Percentiles rank a stretch among this genome's conserved stretches.
Evolutionary conservation across 495 filamentous ascomycete species (phyloP).

Genomic region (Copromyces sp.): DNA sequence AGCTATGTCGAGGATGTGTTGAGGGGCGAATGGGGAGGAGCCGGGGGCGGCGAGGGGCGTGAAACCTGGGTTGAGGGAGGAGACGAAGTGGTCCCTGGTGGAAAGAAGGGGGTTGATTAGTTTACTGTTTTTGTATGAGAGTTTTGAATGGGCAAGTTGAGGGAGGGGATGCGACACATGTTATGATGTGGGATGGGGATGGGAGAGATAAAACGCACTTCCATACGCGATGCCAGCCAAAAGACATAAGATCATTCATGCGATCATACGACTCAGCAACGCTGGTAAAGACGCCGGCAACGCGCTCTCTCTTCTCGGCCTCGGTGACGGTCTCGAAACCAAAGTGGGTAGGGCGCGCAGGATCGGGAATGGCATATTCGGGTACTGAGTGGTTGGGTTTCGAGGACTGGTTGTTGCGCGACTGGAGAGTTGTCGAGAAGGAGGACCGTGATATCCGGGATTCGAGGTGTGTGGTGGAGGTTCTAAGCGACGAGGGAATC

Average conservation of each 20-base stretch:
- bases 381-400: slow-evolving; percentile 10
- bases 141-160: not conserved
- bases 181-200: not conserved
- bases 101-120: slow-evolving; percentile 5
- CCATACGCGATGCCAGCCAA: slow-evolving; percentile 94
- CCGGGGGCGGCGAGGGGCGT: slow-evolving; percentile 53
- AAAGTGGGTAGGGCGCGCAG: slow-evolving; percentile 76
- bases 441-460: slow-evolving; percentile 6
- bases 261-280: slow-evolving; percentile 84
- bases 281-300: slow-evolving; percentile 87
- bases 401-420: not conserved
- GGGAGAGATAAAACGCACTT: slow-evolving; percentile 39
- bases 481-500: slow-evolving; percentile 8
- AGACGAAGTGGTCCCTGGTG: slow-evolving; percentile 77
- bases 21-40: slow-evolving; percentile 44
- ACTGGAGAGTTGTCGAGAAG: slow-evolving; percentile 14
- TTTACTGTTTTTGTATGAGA: not conserved
- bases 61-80: slow-evolving; percentile 78
- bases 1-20: slow-evolving; percentile 88
- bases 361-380: slow-evolving; percentile 29
- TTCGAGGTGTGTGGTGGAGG: slow-evolving; percentile 2
- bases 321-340: slow-evolving; percentile 84
- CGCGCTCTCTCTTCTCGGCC: slow-evolving; percentile 57
- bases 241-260: slow-evolving; percentile 99
- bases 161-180: not conserved